Base-by-base conservation (phyloP, 345 rosid species). In the Eucalyptus regnans region DNA sequence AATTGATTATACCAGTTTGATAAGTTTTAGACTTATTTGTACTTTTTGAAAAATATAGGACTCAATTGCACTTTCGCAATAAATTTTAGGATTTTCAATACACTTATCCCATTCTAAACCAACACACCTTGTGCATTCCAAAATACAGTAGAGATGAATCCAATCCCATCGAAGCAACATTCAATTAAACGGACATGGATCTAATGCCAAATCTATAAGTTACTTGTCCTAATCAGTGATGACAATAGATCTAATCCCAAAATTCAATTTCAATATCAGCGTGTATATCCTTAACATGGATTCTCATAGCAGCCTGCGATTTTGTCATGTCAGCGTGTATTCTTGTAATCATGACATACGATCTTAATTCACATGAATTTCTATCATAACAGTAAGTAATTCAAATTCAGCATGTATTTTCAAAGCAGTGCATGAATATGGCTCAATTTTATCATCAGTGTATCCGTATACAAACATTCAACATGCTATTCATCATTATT, bases 31-130 rank as follows among this genome's bases (percentile, higher is more conserved):
- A 52, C 25, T 52, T 18, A 52, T 7, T 52, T 20, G 25, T 20
- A 18, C 5, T 1, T 52, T 52, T 52, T 52, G 58, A 52, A 52
- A 52, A 52, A 18, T 52, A 18, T 52, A 18, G 9, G 10, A 18
- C 2, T 52, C 25, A 52, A 52, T 52, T 52, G 58, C 1, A 52
- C 4, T 0, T 52, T 52, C 0, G 5, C 5, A 52, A 52, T 5
- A 52, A 1, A 20, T 52, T 52, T 52, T 52, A 52, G 25, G 10
- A 52, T 4, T 52, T 52, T 0, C 25, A 52, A 52, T 18, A 0
- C 58, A 52, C 4, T 52, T 52, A 52, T 18, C 25, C 25, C 10
- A 52, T 52, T 52, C 25, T 8, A 52, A 52, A 52, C 58, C 58
- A n/a, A 12, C 14, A 62, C 33, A 27, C 4, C 33, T 62, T 27